phyloP scores from a whole-genome alignment of 2,329 filamentous ascomycete species.

The Fusarium oxysporum region DNA sequence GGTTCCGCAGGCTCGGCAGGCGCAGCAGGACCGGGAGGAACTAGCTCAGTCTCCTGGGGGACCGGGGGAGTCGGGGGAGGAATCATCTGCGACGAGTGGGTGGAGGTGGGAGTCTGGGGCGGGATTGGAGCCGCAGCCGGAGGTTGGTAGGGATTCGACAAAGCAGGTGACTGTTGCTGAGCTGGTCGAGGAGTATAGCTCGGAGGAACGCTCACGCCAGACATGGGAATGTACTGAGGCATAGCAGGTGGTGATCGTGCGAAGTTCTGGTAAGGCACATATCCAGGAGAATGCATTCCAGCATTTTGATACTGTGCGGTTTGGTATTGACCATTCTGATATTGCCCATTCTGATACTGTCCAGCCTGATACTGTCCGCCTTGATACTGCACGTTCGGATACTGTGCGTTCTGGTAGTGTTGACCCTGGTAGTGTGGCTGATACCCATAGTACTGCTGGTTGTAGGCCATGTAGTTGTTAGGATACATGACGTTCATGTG shows the following conservation, averaged over 20 bases:
- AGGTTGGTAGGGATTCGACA: slow-evolving; percentile 69
- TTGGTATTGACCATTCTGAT: slow-evolving; percentile 46
- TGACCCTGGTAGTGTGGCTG: slow-evolving; percentile 63
- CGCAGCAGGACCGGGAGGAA: slow-evolving; percentile 41
- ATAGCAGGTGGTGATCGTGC: slow-evolving; percentile 63
- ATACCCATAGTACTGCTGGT: slow-evolving; percentile 63
- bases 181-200: slow-evolving; percentile 60
- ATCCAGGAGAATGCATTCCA: slow-evolving; percentile 58
- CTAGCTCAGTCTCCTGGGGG: slow-evolving; percentile 53
- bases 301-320: slow-evolving; percentile 41
- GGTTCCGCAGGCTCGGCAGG: slow-evolving; percentile 43
- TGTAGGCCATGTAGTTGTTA: slow-evolving; percentile 63
- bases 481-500: slow-evolving; percentile 63
- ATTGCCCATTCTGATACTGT: slow-evolving; percentile 59
- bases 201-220: slow-evolving; percentile 58
- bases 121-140: slow-evolving; percentile 58
- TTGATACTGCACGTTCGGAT: slow-evolving; percentile 42
- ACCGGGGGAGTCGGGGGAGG: slow-evolving; percentile 61
- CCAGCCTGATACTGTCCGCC: slow-evolving; percentile 33
- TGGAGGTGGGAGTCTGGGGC: slow-evolving; percentile 66
- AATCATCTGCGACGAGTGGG: slow-evolving; percentile 58
- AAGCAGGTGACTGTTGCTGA: slow-evolving; percentile 62
- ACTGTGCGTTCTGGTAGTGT: slow-evolving; percentile 46
- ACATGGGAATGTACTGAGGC: slow-evolving; percentile 66
- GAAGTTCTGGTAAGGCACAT: slow-evolving; percentile 58